Evolutionary conservation across 345 rosid genomes (phyloP), one percentile per base, ranked within the genome.

Genomic region (Lepidium aucheri): DNA sequence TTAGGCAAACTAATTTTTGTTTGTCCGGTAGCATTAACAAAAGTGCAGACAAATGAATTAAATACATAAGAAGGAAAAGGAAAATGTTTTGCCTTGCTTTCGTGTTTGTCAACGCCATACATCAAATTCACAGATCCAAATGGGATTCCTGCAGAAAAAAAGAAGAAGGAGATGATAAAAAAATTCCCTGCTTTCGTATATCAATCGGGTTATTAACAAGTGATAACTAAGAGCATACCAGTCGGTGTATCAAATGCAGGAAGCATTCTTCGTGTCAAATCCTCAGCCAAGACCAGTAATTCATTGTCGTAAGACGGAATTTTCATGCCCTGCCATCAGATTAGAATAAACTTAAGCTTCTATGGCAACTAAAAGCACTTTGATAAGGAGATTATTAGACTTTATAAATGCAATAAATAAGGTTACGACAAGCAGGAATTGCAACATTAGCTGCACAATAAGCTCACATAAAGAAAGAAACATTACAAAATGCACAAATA

Each of bases 211-310:
- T 72, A 42, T 14, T 5, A 61, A 15, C 20, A 43, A n/a, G 43
- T 30, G 20, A 53, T 67, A 39, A 9, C 32, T 33, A 35, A 32
- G 58, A 62, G 4, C 47, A 41, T 68, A 88, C 97, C 99, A 75
- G 99, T 90, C 3, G 99, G 97, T 58, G 99, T 94, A 75, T 90
- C 99, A 79, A 94, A 94, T 33, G 96, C 99, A 73, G 99, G 99
- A 73, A 94, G 73, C 80, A 94, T 66, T 77, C 97, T 83, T 70
- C 78, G 78, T 6, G 84, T 84, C 66, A 94, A 83, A 82, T 94
- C 95, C 83, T 88, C 96, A 39, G 96, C 92, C 62, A 90, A 74
- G 73, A 77, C 63, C 43, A 94, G 91, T 68, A 94, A 83, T 66
- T 90, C 83, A 78, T 86, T 84, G 62, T 88, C 79, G 53, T 90